Percentiles rank a stretch among this genome's conserved stretches.
phyloP scores from a whole-genome alignment of 345 rosid species.

The Leavenworthia alabamica region DNA sequence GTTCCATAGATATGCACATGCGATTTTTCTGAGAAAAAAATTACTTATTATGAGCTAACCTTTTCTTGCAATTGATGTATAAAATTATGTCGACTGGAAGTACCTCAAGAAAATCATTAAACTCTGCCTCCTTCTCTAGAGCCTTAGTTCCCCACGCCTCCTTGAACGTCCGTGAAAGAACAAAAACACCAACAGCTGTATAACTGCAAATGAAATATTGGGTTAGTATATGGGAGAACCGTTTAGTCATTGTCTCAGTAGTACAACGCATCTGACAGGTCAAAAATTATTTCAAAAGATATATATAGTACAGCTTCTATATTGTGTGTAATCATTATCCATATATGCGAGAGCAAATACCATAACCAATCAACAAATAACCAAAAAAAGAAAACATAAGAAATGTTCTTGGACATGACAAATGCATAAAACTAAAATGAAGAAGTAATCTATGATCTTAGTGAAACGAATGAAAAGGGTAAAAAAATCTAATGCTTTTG shows the following conservation, averaged over 20 bases:
- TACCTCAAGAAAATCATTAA: constrained; percentile 92
- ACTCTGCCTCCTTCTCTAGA: constrained; percentile 56
- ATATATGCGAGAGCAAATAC: not conserved
- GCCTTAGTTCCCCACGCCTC: constrained; percentile 91
- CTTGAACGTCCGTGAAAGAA: constrained; percentile 75
- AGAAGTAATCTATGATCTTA: not conserved
- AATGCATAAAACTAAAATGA: constrained; percentile 1
- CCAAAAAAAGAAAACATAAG: not conserved
- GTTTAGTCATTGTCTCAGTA: not conserved
- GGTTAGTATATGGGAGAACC: not conserved
- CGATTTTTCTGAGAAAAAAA: constrained; percentile 51
- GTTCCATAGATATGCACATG: constrained; percentile 93
- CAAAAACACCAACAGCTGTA: constrained; percentile 97
- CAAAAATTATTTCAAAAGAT: not conserved
- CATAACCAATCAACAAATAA: not conserved
- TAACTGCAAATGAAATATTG: constrained; percentile 42
- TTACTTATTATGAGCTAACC: constrained; percentile 2
- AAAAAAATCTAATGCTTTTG: not conserved
- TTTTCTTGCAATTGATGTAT: not conserved
- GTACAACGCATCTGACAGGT: not conserved
- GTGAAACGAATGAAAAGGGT: constrained; percentile 1
- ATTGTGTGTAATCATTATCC: constrained; percentile 2
- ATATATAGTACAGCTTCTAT: not conserved
- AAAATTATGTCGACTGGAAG: not conserved
- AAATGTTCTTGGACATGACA: not conserved